Conservation (phyloP, 129 eudicot species). For the Ambrosia artemisiifolia region DNA sequence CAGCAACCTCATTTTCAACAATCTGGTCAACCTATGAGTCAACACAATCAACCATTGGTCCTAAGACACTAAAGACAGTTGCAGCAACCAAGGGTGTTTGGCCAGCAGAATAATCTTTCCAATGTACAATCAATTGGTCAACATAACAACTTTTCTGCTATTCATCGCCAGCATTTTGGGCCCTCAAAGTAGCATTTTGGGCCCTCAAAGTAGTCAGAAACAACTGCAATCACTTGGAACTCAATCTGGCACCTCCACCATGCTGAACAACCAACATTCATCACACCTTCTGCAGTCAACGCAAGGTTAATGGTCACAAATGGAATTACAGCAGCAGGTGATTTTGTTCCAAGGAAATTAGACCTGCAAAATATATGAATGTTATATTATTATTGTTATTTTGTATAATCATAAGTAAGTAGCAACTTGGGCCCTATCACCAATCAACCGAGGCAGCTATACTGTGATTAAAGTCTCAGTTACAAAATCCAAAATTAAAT, state of each 20-base stretch:
- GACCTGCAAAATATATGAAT: too few species aligned
- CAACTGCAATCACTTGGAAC: conserved; percentile 55
- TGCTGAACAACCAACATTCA: conserved; percentile 61
- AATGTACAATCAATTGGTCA: conserved; percentile 45
- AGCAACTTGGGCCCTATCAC: too few species aligned
- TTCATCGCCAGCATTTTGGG: conserved; percentile 72
- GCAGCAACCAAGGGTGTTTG: conserved; percentile 53
- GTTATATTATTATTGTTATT: too few species aligned
- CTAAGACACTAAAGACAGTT: conserved; percentile 55
- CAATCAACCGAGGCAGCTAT: too few species aligned
- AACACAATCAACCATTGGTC: conserved; percentile 55
- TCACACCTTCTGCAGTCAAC: conserved; percentile 52
- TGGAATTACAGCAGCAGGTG: conserved; percentile 78
- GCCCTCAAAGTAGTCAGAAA: too few species aligned
- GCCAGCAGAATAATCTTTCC: conserved; percentile 51
- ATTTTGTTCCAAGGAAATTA: too few species aligned
- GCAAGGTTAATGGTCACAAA: conserved; percentile 63
- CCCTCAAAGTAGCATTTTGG: too few species aligned
- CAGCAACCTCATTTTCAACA: conserved; percentile 49
- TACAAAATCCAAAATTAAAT: too few species aligned
- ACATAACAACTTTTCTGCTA: conserved; percentile 58
- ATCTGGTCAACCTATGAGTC: too few species aligned
- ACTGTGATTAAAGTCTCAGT: too few species aligned
- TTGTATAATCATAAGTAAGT: too few species aligned
- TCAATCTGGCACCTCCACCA: too few species aligned